Conservation (phyloP, 495 filamentous ascomycete species). For the Neurospora discreta region DNA sequence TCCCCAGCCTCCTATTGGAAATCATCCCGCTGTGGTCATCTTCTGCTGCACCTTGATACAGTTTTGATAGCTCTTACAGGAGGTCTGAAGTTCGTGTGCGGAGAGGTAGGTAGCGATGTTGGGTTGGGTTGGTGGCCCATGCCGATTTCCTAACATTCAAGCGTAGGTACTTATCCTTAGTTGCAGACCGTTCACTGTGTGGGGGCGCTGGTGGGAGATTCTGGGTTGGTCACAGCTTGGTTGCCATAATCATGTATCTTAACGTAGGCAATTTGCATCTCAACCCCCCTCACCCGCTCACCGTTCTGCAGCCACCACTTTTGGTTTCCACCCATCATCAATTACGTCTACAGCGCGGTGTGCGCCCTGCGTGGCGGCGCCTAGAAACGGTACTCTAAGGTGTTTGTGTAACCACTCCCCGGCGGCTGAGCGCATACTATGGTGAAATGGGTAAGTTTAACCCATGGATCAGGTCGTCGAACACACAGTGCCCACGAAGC, state of each 20-base stretch:
- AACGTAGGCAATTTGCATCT: not conserved
- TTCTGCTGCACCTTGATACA: slow-evolving; percentile 10
- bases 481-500: too few species aligned
- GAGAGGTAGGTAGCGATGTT: not conserved
- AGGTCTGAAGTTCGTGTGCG: not conserved
- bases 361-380: not conserved
- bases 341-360: not conserved
- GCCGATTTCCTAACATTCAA: not conserved
- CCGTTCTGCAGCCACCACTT: not conserved
- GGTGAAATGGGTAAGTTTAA: too few species aligned
- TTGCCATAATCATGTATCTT: too few species aligned
- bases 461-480: too few species aligned
- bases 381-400: not conserved
- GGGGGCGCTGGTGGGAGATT: not conserved
- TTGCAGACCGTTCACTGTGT: not conserved
- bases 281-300: not conserved
- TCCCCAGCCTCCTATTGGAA: slow-evolving; percentile 13
- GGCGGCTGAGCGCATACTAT: not conserved
- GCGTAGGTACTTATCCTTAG: not conserved
- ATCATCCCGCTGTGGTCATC: slow-evolving; percentile 16
- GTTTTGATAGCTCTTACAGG: slow-evolving; percentile 11
- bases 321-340: not conserved
- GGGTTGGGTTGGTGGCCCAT: not conserved
- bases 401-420: not conserved
- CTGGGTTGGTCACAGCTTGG: not conserved